phyloP scores from a whole-genome alignment of 306 rosid genomes.

The Cucumis melo region DNA sequence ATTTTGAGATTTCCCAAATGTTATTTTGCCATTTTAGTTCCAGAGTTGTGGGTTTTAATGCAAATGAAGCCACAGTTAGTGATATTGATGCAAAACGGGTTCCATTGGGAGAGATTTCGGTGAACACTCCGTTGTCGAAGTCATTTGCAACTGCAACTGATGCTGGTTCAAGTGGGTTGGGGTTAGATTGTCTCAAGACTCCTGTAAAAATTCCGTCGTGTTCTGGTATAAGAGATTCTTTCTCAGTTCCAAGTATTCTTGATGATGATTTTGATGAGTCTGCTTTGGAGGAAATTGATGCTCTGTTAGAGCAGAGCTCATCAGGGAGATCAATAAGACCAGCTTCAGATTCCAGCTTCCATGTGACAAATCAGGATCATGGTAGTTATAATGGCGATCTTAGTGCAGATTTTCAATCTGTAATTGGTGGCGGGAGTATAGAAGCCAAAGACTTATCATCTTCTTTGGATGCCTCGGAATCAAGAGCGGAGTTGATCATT shows the following conservation, averaged over 20 bases:
- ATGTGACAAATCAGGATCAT: slow-evolving; percentile 5
- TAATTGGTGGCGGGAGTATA: slow-evolving; percentile 6
- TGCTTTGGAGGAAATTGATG: slow-evolving; percentile 51
- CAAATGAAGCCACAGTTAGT: slow-evolving; percentile 10
- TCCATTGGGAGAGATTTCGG: slow-evolving; percentile 41
- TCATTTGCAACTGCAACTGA: slow-evolving; percentile 8
- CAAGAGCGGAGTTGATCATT: slow-evolving; percentile 13
- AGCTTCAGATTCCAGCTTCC: slow-evolving; percentile 4
- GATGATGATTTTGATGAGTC: slow-evolving; percentile 64
- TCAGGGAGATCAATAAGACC: slow-evolving; percentile 16
- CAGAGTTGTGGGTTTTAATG: slow-evolving; percentile 23
- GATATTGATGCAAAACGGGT: slow-evolving; percentile 24
- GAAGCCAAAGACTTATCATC: slow-evolving; percentile 14
- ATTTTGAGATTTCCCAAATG: background rate
- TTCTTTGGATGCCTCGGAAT: slow-evolving; percentile 13
- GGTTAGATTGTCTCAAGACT: slow-evolving; percentile 26
- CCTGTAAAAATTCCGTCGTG: slow-evolving; percentile 24
- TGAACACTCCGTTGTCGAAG: slow-evolving; percentile 17
- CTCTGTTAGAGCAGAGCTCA: slow-evolving; percentile 43
- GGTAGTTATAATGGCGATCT: slow-evolving; percentile 10
- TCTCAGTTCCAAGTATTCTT: slow-evolving; percentile 13
- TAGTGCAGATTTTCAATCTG: slow-evolving; percentile 2
- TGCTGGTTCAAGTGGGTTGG: background rate
- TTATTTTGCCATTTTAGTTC: background rate
- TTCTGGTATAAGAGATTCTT: slow-evolving; percentile 16